Evolutionary conservation across 75 land plant species (phyloP), one percentile per base, ranked within the genome.

Genomic region (Selaginella tamariscina): DNA sequence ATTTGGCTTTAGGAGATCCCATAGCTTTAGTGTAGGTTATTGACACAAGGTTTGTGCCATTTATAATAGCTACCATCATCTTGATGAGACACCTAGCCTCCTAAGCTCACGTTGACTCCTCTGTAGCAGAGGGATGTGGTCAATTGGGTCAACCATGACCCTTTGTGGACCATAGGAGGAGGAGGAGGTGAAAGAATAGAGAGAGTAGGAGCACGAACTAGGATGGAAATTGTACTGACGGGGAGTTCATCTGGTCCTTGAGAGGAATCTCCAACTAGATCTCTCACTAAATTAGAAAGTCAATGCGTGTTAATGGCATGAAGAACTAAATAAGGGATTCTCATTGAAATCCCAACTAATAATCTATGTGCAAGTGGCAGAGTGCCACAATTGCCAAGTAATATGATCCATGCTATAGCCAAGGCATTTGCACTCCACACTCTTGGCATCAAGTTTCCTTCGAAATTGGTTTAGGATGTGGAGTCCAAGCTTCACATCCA

Each of bases 401-500:
- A 27, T 54, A 15, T 32, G 30, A 24, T 21, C 29, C 21, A 44
- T 9, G 39, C 70, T 54, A 23, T 59, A 59, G 0, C 80, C 76
- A 0, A 81, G 1, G 49, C 73, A 77, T 1, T 69, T 30, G 32
- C 80, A 80, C 22, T 22, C 28, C 0, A 29, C 1, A 24, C 74
- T 49, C 24, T 67, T 62, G 0, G 72, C 65, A 66, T 76, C 70
- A 1, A 80, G 54, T 32, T 76, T 76, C 13, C 56, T 44, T 55
- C 65, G 56, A n/a, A n/a, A n/a, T n/a, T n/a, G n/a, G n/a, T n/a
- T n/a, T n/a, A n/a, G n/a, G n/a, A n/a, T n/a, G n/a, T n/a, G n/a
- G n/a, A n/a, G n/a, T n/a, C n/a, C n/a, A 56, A 27, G 70, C 80
- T 18, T 69, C 32, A 30, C 84, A 79, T 0, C 81, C 84, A 76